phyloP scores from a whole-genome alignment of 345 rosid species.

The Euclidium syriacum region DNA sequence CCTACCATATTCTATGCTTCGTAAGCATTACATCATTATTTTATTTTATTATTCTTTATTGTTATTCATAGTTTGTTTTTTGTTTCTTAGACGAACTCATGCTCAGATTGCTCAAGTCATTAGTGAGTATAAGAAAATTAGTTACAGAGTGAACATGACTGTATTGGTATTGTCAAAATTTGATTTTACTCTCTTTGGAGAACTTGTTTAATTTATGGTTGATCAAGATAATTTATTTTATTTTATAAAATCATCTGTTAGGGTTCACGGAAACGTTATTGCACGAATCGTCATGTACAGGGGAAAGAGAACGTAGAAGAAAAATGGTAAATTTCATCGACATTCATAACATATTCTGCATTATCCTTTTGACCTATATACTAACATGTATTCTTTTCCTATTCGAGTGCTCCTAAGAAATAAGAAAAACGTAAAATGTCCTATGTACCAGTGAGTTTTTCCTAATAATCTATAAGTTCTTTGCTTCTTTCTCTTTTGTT shows the following conservation, averaged over 20 bases:
- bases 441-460: constrained; percentile 71
- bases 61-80: neutral
- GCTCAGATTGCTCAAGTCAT: constrained; percentile 89
- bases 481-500: constrained; percentile 3
- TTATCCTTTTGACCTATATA: neutral
- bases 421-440: constrained; percentile 49
- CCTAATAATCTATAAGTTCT: constrained; percentile 1
- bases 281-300: constrained; percentile 61
- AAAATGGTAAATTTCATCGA: constrained; percentile 62
- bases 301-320: constrained; percentile 82
- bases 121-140: constrained; percentile 76
- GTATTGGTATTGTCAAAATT: constrained; percentile 55
- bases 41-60: neutral
- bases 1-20: constrained; percentile 78
- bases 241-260: constrained; percentile 22
- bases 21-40: constrained; percentile 41
- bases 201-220: neutral
- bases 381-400: constrained; percentile 18
- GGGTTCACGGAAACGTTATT: constrained; percentile 93
- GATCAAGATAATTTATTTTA: neutral
- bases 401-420: constrained; percentile 74
- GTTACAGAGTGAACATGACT: constrained; percentile 91
- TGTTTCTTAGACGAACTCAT: constrained; percentile 75
- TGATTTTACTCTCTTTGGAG: neutral
- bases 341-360: neutral